Evolutionary conservation across 2,329 filamentous ascomycete genomes (phyloP).

Genomic region (Exophiala oligosperma): DNA sequence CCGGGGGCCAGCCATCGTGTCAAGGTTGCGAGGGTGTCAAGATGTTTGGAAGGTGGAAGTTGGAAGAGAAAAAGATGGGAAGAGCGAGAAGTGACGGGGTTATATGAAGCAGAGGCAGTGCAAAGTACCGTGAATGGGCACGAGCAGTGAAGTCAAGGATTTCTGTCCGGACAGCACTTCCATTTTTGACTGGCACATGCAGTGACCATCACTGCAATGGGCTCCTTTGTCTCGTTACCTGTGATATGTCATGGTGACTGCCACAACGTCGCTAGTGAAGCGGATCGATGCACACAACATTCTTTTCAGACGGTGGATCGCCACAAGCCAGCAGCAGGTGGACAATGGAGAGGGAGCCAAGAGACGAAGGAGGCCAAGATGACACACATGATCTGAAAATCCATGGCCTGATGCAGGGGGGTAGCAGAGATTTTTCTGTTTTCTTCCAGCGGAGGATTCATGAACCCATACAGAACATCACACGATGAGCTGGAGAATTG

Average conservation of each 20-base stretch:
- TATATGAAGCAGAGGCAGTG: not conserved
- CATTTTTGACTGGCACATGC: not conserved
- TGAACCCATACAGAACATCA: no score
- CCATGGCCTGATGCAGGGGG: no score
- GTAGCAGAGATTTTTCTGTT: no score
- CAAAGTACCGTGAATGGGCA: not conserved
- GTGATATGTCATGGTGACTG: not conserved
- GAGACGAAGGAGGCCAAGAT: no score
- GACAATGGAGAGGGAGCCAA: no score
- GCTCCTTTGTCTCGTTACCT: not conserved
- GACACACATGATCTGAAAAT: no score
- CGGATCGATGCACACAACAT: not conserved
- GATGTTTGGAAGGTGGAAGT: not conserved
- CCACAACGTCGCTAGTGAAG: not conserved
- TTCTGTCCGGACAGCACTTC: not conserved
- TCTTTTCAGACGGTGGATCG: not conserved
- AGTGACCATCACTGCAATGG: not conserved
- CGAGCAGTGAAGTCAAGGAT: not conserved
- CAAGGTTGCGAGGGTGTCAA: not conserved
- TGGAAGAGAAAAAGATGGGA: not conserved
- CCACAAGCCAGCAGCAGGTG: not conserved
- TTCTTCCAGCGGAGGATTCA: no score
- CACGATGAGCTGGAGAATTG: no score
- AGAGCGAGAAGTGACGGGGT: not conserved
- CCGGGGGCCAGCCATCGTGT: conserved; percentile 5